Evolutionary conservation across 257 asterid genomes (phyloP), one percentile per base, ranked within the genome.

Genomic region (Scutellaria galericulata): DNA sequence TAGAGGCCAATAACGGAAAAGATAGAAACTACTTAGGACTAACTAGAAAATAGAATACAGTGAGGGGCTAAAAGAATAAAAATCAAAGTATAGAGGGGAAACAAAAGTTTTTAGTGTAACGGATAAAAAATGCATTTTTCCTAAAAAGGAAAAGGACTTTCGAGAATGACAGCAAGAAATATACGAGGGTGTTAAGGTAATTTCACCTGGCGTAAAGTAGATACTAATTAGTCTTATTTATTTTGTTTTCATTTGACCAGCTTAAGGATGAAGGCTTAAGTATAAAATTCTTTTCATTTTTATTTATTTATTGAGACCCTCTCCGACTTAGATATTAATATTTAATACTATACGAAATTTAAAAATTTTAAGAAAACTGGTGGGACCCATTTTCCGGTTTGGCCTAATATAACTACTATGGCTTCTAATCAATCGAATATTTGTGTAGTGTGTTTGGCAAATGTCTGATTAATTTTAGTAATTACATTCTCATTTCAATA

Each of bases 341-440:
- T 31, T 31, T 31, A 31, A 4, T 31, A 31, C 5, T 31, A 31
- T 31, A 31, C 37, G 37, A 31, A 31, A 31, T 31, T 31, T 31
- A 15, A 0, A 37, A 14, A 44, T 8, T 47, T 3, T 11, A 53
- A 22, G 39, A 40, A 5, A 9, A 46, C 3, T 66, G 4, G 71
- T 71, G 82, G 82, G 76, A 45, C 82, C 82, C 75, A 37, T 57
- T 37, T 56, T 64, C 73, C 77, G 66, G 78, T 73, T 78, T 9
- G 75, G 73, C 78, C 68, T 59, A 67, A 57, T 64, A 39, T 14
- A 44, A 65, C 48, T 47, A 48, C 59, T 9, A 31, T 59, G 47
- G 66, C 35, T 52, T 54, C 68, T 73, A 62, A 45, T 50, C 47
- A 15, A 52, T 45, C 59, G 64, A 60, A 51, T 42, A 18, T 8